phyloP scores from a whole-genome alignment of 176 grass and related monocot species.

The Aegilops speltoides region DNA sequence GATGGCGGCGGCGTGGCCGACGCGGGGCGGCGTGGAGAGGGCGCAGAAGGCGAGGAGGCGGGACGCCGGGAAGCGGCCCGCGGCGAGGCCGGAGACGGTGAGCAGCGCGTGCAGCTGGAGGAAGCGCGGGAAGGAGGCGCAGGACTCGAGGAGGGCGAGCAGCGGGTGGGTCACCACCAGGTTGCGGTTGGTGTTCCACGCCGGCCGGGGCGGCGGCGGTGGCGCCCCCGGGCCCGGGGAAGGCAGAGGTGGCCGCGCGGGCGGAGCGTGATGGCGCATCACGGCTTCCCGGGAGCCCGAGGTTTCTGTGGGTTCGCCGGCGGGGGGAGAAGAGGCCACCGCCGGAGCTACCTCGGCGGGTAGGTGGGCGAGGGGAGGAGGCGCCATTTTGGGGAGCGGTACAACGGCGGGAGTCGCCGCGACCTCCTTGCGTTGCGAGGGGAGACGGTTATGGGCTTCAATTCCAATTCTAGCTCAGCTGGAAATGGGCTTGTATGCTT shows the following conservation, averaged over 20 bases:
- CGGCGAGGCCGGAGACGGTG: conserved; percentile 52
- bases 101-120: conserved; percentile 64
- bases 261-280: background rate
- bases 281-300: background rate
- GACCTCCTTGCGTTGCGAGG: too few species aligned
- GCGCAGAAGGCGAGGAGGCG: conserved; percentile 70
- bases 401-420: background rate
- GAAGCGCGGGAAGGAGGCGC: conserved; percentile 60
- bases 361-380: background rate
- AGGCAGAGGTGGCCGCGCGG: background rate
- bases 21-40: conserved; percentile 49
- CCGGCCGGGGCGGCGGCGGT: conserved; percentile 10
- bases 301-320: background rate
- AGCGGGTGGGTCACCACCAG: conserved; percentile 71
- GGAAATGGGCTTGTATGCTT: too few species aligned
- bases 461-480: too few species aligned
- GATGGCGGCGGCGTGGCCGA: conserved; percentile 41
- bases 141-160: conserved; percentile 61
- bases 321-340: background rate
- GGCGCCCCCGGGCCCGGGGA: background rate
- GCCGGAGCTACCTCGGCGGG: background rate
- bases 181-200: conserved; percentile 70
- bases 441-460: too few species aligned
- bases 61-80: conserved; percentile 63
- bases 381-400: background rate